Evolutionary conservation across 352 stramenopile genomes (phyloP).

Genomic region (Globisporangium emineosum): DNA sequence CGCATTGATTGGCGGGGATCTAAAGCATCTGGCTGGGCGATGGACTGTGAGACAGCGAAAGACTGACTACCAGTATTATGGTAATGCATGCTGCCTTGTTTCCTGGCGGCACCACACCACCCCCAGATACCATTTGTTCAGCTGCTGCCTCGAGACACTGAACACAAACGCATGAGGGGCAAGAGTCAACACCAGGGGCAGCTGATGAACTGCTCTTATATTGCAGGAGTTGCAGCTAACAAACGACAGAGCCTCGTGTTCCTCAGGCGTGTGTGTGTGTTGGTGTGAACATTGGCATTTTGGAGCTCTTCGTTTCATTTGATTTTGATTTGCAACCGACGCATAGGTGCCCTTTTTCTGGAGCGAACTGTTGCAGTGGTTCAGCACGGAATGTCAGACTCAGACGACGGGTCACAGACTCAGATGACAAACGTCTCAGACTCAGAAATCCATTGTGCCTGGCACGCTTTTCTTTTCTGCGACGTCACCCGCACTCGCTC

Average conservation of each 20-base stretch:
- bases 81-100: not conserved
- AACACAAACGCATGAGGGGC: not conserved
- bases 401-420: not conserved
- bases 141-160: not conserved
- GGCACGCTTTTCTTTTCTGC: not conserved
- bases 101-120: not conserved
- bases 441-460: not conserved
- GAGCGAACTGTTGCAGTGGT: not conserved
- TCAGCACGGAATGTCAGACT: slow-evolving; percentile 2
- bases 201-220: not conserved
- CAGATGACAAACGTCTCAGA: not conserved
- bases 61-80: too few relatives aligned
- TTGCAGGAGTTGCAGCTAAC: not conserved
- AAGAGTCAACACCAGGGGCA: not conserved
- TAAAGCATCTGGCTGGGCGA: not conserved
- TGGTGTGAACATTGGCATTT: not conserved
- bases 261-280: not conserved
- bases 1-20: not conserved
- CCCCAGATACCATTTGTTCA: not conserved
- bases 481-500: not conserved
- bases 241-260: not conserved
- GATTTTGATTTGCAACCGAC: not conserved
- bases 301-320: not conserved
- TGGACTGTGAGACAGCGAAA: not conserved
- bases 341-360: not conserved